These are phyloP conservation scores for Suhomyces faveliae DNA, from an alignment of 805 yeast genomes.

Conservation along the genomic window DNA sequence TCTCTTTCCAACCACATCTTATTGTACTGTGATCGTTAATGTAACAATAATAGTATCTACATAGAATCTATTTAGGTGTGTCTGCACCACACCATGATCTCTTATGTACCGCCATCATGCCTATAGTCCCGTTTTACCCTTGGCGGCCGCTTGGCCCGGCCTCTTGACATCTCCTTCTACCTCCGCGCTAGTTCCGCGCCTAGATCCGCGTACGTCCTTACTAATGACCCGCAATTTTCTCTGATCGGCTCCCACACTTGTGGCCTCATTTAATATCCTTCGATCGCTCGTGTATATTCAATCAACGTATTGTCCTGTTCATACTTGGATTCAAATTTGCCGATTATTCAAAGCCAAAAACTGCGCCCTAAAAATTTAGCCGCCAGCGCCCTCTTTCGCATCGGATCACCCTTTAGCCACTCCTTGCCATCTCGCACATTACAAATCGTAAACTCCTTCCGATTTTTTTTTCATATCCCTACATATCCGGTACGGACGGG, in stretches of 20 bases:
- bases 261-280: not conserved
- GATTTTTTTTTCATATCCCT: not conserved
- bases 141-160: no score
- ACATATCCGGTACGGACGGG: conserved; percentile 1
- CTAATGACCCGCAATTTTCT: not conserved
- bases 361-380: not conserved
- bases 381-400: not conserved
- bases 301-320: not conserved
- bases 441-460: not conserved
- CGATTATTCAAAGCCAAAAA: not conserved
- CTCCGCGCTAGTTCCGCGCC: not conserved
- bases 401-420: not conserved
- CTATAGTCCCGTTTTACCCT: not conserved
- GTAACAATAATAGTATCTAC: no score
- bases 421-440: not conserved
- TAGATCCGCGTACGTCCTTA: not conserved
- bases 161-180: no score
- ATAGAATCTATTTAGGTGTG: no score
- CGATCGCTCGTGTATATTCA: not conserved
- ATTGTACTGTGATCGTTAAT: no score
- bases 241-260: not conserved
- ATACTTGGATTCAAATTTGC: not conserved
- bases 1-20: not conserved
- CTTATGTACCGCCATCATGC: no score
- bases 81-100: not conserved